Conservation (phyloP, 176 grass and related monocot genomes). For the Triticum monococcum region DNA sequence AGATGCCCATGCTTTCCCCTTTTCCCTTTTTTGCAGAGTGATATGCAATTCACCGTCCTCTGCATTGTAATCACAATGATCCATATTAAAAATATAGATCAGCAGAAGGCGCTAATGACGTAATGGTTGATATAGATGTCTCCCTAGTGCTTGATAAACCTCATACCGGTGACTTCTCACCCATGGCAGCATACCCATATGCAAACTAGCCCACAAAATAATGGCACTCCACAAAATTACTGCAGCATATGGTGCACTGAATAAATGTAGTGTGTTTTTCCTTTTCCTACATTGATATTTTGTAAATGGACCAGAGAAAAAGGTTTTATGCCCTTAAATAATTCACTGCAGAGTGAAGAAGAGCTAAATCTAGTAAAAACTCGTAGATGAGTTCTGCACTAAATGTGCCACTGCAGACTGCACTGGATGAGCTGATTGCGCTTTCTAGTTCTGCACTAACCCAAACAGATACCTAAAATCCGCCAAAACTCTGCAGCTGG, state of each 20-base stretch:
- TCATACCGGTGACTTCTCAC: background rate
- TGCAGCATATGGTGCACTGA: background rate
- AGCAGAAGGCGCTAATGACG: background rate
- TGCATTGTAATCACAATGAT: conserved; percentile 22
- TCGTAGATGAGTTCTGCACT: background rate
- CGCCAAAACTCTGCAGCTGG: background rate
- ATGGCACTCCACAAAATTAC: background rate
- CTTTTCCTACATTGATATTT: background rate
- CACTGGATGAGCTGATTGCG: background rate
- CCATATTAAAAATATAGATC: conserved; percentile 11
- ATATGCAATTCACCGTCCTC: conserved; percentile 92
- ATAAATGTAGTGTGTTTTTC: background rate
- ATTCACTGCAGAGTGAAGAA: background rate
- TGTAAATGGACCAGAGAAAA: background rate
- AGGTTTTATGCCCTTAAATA: background rate
- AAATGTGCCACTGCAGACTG: background rate
- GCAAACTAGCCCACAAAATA: background rate
- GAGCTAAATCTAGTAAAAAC: background rate
- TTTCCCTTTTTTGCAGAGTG: conserved; percentile 96
- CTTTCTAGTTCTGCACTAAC: conserved; percentile 10
- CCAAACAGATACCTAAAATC: background rate
- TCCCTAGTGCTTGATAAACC: background rate
- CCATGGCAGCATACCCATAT: background rate
- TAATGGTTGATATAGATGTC: background rate
- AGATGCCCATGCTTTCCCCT: conserved; percentile 85